These are phyloP conservation scores for Fraxinus platypoda DNA, from an alignment of 305 asterid genomes.

Conservation along the genomic window DNA sequence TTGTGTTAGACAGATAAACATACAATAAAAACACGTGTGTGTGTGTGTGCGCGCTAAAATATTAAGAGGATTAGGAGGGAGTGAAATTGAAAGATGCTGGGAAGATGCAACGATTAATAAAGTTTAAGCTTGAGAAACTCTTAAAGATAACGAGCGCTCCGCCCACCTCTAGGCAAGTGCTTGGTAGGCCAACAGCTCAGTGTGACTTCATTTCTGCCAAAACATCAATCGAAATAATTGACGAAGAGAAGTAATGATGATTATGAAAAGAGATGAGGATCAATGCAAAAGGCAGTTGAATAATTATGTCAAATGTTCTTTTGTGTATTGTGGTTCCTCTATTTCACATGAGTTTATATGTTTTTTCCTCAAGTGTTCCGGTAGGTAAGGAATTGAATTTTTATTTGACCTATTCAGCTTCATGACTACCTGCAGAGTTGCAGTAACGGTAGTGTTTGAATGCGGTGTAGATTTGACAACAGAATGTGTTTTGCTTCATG, in stretches of 20 bases:
- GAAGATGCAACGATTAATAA: background rate
- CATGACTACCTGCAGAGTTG: too few relatives aligned
- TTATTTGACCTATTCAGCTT: too few relatives aligned
- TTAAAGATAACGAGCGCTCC: too few relatives aligned
- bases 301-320: background rate
- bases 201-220: background rate
- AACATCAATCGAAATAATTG: too few relatives aligned
- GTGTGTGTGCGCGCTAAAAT: background rate
- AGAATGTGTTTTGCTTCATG: too few relatives aligned
- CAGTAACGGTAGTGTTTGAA: too few relatives aligned
- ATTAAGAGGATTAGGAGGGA: background rate
- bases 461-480: too few relatives aligned
- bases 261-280: background rate
- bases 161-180: too few relatives aligned
- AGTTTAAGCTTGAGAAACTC: background rate
- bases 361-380: conserved; percentile 1
- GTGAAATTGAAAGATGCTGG: background rate
- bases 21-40: background rate
- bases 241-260: background rate
- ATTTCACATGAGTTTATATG: background rate
- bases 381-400: too few relatives aligned
- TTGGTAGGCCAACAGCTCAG: too few relatives aligned
- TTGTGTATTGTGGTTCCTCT: background rate
- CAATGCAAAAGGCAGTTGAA: background rate
- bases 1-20: background rate